A percentile compares a stretch with the other conserved stretches of the same genome.
Evolutionary conservation across 2,329 filamentous ascomycete species (phyloP).

Genomic region (Fusarium kyushuense): DNA sequence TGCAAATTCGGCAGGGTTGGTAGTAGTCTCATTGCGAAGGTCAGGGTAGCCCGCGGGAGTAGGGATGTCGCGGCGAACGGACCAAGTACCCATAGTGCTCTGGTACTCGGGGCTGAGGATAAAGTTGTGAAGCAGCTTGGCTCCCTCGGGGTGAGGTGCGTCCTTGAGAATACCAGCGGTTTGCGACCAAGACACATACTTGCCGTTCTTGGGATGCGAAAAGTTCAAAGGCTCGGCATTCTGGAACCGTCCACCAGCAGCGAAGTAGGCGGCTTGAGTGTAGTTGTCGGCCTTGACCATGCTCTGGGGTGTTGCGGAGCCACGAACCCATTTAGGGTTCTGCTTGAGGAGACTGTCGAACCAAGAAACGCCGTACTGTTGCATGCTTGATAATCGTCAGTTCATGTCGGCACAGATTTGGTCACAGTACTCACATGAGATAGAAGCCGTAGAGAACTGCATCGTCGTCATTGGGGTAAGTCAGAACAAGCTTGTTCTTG

Average conservation of each 20-base stretch:
- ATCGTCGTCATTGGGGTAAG: slow-evolving; percentile 70
- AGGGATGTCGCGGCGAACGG: slow-evolving; percentile 18
- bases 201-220: slow-evolving; percentile 52
- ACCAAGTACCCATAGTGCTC: neutral
- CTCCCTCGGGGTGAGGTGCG: slow-evolving; percentile 30
- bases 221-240: slow-evolving; percentile 39
- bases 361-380: slow-evolving; percentile 59
- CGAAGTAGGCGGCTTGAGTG: slow-evolving; percentile 54
- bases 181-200: slow-evolving; percentile 63
- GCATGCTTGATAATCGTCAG: slow-evolving; percentile 44
- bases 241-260: slow-evolving; percentile 7
- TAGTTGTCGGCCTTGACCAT: slow-evolving; percentile 50
- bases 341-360: slow-evolving; percentile 61
- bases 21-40: slow-evolving; percentile 18
- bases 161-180: slow-evolving; percentile 56
- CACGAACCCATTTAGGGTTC: slow-evolving; percentile 66
- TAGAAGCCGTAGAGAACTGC: slow-evolving; percentile 65
- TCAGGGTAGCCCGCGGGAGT: slow-evolving; percentile 4
- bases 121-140: slow-evolving; percentile 28
- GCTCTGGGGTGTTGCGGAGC: slow-evolving; percentile 58
- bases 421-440: slow-evolving; percentile 55
- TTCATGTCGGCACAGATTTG: accelerated
- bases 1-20: slow-evolving; percentile 19
- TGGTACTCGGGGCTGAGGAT: slow-evolving; percentile 23
- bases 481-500: slow-evolving; percentile 66